phyloP scores from a whole-genome alignment of 2,329 filamentous ascomycete genomes.

The Intubia oerlemansii region DNA sequence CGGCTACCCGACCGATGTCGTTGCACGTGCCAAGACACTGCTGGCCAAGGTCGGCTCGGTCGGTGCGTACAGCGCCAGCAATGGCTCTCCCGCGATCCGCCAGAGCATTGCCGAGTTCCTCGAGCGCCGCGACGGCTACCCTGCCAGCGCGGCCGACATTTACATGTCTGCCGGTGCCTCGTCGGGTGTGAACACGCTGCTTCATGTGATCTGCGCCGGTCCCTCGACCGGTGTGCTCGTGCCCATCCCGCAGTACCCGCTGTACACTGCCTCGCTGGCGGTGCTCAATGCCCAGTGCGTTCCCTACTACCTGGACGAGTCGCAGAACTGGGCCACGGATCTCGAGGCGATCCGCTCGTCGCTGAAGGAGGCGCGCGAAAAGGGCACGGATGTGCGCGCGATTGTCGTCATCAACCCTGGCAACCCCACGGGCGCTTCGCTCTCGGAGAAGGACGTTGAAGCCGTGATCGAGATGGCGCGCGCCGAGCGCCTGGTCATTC shows the following conservation, averaged over 20 bases:
- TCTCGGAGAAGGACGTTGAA: slow-evolving; percentile 59
- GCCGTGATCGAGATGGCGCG: slow-evolving; percentile 73
- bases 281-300: slow-evolving; percentile 72
- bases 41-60: slow-evolving; percentile 74
- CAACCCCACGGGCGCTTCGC: slow-evolving; percentile 83
- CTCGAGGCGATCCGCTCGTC: slow-evolving; percentile 54
- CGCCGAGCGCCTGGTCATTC: slow-evolving; percentile 65
- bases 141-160: slow-evolving; percentile 59
- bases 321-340: slow-evolving; percentile 71
- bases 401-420: slow-evolving; percentile 97
- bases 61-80: slow-evolving; percentile 89
- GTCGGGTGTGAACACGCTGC: slow-evolving; percentile 80
- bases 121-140: slow-evolving; percentile 75
- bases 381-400: slow-evolving; percentile 71
- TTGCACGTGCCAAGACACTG: slow-evolving; percentile 63
- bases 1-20: slow-evolving; percentile 76
- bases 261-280: slow-evolving; percentile 84
- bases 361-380: slow-evolving; percentile 49
- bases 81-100: slow-evolving; percentile 68
- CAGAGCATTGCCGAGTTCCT: slow-evolving; percentile 86
- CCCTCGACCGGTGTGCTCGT: slow-evolving; percentile 69
- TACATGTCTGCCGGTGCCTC: slow-evolving; percentile 87
- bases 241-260: slow-evolving; percentile 91
- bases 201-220: slow-evolving; percentile 68
- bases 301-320: slow-evolving; percentile 84